Percentiles rank a stretch among this genome's conserved stretches.
These are phyloP conservation scores for Canavalia ensiformis DNA, from an alignment of 306 rosid genomes.

Conservation along the genomic window DNA sequence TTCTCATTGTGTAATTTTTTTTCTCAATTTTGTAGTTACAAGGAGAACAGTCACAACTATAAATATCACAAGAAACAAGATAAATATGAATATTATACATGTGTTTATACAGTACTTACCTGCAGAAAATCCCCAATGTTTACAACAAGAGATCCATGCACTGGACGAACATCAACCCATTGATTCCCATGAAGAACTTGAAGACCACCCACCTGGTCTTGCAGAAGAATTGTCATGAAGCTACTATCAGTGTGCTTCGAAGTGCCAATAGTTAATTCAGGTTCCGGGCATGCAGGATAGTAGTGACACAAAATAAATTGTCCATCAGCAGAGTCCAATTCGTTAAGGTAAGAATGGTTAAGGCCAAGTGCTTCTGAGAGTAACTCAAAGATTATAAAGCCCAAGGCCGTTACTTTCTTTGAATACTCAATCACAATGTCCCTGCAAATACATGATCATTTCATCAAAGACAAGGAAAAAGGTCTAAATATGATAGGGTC, in stretches of 20 bases:
- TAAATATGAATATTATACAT: not conserved
- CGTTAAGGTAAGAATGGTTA: constrained; percentile 28
- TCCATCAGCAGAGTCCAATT: constrained; percentile 29
- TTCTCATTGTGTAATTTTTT: too few relatives aligned
- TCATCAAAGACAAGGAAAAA: not conserved
- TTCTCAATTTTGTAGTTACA: too few relatives aligned
- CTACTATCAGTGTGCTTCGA: constrained; percentile 46
- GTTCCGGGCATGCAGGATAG: constrained; percentile 57
- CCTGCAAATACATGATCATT: constrained; percentile 32
- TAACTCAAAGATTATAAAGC: constrained; percentile 37
- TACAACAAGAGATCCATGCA: constrained; percentile 47
- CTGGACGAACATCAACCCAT: constrained; percentile 45
- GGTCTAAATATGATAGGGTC: not conserved
- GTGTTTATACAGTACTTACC: constrained; percentile 7
- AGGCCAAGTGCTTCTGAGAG: constrained; percentile 54
- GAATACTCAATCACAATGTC: constrained; percentile 52
- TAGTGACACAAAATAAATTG: constrained; percentile 24
- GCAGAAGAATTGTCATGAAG: constrained; percentile 58
- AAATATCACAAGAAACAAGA: not conserved
- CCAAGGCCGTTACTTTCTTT: constrained; percentile 32
- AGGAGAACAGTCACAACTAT: not conserved
- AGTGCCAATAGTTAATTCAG: constrained; percentile 47
- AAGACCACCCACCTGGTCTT: constrained; percentile 66
- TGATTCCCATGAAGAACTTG: constrained; percentile 47
- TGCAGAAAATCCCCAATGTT: constrained; percentile 52